phyloP scores from a whole-genome alignment of 495 filamentous ascomycete genomes.

The Penicillium cinerascens region DNA sequence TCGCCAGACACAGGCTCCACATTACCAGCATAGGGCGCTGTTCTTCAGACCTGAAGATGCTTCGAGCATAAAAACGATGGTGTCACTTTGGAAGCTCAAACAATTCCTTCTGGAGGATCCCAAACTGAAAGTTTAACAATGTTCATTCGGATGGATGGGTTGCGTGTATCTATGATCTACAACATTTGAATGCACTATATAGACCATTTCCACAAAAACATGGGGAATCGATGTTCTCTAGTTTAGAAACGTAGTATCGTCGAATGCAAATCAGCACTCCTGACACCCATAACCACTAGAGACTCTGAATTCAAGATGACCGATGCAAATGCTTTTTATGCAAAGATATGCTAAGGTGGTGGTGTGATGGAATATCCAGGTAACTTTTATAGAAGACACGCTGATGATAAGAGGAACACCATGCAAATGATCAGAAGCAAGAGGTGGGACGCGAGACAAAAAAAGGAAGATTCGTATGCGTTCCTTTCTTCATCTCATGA shows the following conservation, averaged over 20 bases:
- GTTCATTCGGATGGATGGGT: background rate
- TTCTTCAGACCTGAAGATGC: slow-evolving; percentile 37
- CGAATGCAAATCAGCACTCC: background rate
- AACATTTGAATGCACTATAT: background rate
- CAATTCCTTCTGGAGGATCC: slow-evolving; percentile 45
- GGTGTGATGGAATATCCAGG: background rate
- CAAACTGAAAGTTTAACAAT: background rate
- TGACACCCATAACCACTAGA: background rate
- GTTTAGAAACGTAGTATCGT: background rate
- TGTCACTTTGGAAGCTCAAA: slow-evolving; percentile 66
- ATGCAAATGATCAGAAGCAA: background rate
- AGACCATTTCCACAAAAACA: background rate
- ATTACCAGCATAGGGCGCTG: slow-evolving; percentile 25
- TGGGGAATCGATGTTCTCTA: background rate
- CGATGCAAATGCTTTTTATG: slow-evolving; percentile 3
- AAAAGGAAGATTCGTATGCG: background rate
- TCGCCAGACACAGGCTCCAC: slow-evolving; percentile 12
- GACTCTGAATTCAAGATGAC: background rate
- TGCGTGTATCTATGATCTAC: background rate
- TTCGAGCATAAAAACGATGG: slow-evolving; percentile 47
- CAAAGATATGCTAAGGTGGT: background rate
- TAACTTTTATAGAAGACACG: background rate
- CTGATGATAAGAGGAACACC: background rate
- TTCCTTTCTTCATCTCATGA: background rate
- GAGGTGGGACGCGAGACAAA: background rate